Percentiles rank a stretch among this genome's conserved stretches.
phyloP scores from a whole-genome alignment of 306 rosid species.

The Lathyrus tuberosus region DNA sequence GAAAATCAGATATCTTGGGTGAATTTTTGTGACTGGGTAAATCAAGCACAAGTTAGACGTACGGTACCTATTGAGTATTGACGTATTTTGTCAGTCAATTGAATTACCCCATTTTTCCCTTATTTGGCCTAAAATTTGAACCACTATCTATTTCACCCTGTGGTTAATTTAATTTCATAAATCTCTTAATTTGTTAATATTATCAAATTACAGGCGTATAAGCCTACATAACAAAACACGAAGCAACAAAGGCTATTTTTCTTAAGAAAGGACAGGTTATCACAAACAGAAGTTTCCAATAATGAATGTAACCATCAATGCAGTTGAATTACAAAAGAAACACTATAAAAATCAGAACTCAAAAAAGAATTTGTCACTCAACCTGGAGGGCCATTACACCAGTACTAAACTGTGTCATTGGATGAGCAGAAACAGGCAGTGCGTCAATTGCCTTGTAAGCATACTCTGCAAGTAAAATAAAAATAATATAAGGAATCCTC shows the following conservation, averaged over 20 bases:
- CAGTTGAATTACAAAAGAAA: constrained; percentile 21
- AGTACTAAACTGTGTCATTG: constrained; percentile 93
- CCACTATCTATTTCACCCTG: background rate
- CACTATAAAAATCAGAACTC: constrained; percentile 9
- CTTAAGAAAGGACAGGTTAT: constrained; percentile 11
- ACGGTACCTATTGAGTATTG: background rate
- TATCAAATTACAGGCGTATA: background rate
- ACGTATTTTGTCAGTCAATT: constrained; percentile 1
- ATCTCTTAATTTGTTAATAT: constrained; percentile 16
- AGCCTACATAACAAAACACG: constrained; percentile 19
- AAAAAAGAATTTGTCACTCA: constrained; percentile 41
- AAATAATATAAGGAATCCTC: constrained; percentile 32
- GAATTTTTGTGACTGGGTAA: background rate
- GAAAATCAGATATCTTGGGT: background rate
- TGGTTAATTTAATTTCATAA: constrained; percentile 12
- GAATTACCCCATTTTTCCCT: constrained; percentile 2
- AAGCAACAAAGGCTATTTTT: constrained; percentile 1
- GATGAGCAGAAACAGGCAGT: constrained; percentile 82
- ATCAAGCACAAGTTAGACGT: background rate
- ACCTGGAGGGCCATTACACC: constrained; percentile 99
- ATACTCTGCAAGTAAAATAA: constrained; percentile 63
- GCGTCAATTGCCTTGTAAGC: constrained; percentile 92
- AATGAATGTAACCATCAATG: constrained; percentile 20
- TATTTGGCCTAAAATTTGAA: constrained; percentile 18
- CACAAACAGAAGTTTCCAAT: constrained; percentile 4